Percentiles rank a stretch among this genome's conserved stretches.
Evolutionary conservation across 331 rosid species (phyloP).

Genomic region (Prunus yedoensis): DNA sequence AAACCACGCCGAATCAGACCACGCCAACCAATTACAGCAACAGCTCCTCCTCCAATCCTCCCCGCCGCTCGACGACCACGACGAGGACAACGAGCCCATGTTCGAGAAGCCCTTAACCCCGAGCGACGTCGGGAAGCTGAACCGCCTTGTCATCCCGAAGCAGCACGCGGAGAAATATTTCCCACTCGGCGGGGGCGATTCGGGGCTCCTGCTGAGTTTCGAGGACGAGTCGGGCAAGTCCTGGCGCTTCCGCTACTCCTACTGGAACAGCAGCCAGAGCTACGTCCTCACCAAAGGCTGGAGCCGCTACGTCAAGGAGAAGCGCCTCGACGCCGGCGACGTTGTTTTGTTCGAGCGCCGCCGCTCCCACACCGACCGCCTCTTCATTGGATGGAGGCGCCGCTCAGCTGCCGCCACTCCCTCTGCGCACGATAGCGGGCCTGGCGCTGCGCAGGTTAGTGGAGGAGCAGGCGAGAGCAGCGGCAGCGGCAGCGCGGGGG

Average conservation of each 20-base stretch:
- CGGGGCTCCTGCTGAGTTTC: slow-evolving; percentile 67
- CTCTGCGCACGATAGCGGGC: background rate
- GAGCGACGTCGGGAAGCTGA: slow-evolving; percentile 91
- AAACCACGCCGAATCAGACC: slow-evolving; percentile 13
- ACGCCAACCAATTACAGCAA: background rate
- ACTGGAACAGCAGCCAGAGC: slow-evolving; percentile 98
- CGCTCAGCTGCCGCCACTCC: slow-evolving; percentile 22
- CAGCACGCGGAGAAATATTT: slow-evolving; percentile 82
- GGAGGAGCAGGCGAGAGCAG: background rate
- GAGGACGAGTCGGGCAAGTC: slow-evolving; percentile 81
- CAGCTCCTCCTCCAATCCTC: background rate
- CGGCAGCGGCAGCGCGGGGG: slow-evolving; percentile 13
- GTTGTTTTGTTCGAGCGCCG: slow-evolving; percentile 71
- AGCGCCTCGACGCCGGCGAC: slow-evolving; percentile 82
- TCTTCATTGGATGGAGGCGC: slow-evolving; percentile 64
- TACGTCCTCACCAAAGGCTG: slow-evolving; percentile 92
- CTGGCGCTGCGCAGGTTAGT: slow-evolving; percentile 22
- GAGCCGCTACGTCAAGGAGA: slow-evolving; percentile 93
- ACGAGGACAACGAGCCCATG: slow-evolving; percentile 54
- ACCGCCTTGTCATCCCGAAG: slow-evolving; percentile 90
- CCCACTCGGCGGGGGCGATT: slow-evolving; percentile 53
- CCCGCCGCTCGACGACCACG: background rate
- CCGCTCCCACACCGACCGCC: slow-evolving; percentile 35
- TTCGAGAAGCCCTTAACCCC: slow-evolving; percentile 94
- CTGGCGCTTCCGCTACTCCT: slow-evolving; percentile 93